These are phyloP conservation scores for Cryptococcus depauperatus DNA, from an alignment of 1,284 basidiomycete species.

Conservation along the genomic window DNA sequence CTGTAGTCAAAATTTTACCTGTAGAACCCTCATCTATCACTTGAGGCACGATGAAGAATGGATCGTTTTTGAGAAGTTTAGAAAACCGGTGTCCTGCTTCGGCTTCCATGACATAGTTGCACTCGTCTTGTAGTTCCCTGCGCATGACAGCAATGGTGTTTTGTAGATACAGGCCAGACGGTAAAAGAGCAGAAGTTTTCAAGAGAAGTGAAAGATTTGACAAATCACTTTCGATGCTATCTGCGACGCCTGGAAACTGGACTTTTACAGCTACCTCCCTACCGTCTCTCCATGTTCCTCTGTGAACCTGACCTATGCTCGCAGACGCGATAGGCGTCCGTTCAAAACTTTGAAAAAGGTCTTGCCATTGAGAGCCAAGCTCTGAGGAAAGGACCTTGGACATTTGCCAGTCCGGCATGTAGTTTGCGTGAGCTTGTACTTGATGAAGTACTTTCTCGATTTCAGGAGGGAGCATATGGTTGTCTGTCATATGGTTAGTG, in stretches of 20 bases:
- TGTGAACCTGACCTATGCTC: slow-evolving; percentile 94
- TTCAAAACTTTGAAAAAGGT: slow-evolving; percentile 67
- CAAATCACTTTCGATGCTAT: slow-evolving; percentile 80
- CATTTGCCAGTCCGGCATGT: slow-evolving; percentile 98
- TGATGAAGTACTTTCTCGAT: slow-evolving; percentile 80
- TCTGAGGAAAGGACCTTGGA: slow-evolving; percentile 73
- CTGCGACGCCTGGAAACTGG: slow-evolving; percentile 86
- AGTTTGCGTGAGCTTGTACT: slow-evolving; percentile 93
- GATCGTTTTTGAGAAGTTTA: slow-evolving; percentile 53
- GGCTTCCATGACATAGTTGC: slow-evolving; percentile 85
- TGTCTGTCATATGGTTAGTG: slow-evolving; percentile 50
- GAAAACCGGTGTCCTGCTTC: slow-evolving; percentile 61
- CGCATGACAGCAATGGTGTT: slow-evolving; percentile 83
- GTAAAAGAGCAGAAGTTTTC: slow-evolving; percentile 69
- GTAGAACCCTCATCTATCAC: slow-evolving; percentile 71
- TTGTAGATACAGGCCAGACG: slow-evolving; percentile 81
- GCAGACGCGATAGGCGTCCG: slow-evolving; percentile 89
- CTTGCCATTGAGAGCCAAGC: slow-evolving; percentile 68
- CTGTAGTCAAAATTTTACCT: slow-evolving; percentile 77
- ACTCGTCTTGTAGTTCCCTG: slow-evolving; percentile 88
- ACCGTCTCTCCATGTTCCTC: slow-evolving; percentile 55
- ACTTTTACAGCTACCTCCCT: slow-evolving; percentile 77
- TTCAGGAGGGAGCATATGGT: slow-evolving; percentile 77
- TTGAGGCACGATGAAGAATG: slow-evolving; percentile 73
- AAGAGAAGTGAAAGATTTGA: slow-evolving; percentile 78